phyloP scores from a whole-genome alignment of 768 basidiomycete genomes.

The Mycena haematopus region DNA sequence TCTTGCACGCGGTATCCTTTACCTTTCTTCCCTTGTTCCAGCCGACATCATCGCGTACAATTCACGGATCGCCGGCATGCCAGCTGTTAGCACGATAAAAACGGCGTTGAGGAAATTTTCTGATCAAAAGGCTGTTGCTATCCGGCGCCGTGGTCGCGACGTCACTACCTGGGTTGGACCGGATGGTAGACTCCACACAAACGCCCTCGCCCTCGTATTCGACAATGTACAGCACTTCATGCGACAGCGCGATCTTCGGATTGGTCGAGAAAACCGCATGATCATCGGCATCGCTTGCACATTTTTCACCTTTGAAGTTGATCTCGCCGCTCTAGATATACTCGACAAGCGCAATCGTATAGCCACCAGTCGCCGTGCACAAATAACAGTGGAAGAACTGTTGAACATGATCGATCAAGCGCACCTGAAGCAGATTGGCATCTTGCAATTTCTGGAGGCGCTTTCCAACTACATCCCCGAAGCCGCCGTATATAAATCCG shows the following conservation, averaged over 20 bases:
- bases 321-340: conserved; percentile 36
- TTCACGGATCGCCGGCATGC: too few relatives aligned
- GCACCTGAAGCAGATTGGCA: conserved; percentile 35
- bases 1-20: not conserved
- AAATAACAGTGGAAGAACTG: conserved; percentile 34
- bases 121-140: too few relatives aligned
- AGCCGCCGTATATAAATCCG: conserved; percentile 27
- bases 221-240: not conserved
- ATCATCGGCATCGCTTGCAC: not conserved
- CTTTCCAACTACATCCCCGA: conserved; percentile 36
- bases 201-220: not conserved
- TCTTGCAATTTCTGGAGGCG: conserved; percentile 38
- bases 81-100: too few relatives aligned
- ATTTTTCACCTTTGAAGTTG: not conserved
- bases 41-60: too few relatives aligned
- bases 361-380: conserved; percentile 11
- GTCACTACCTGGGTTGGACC: not conserved
- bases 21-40: not conserved
- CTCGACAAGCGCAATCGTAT: conserved; percentile 27
- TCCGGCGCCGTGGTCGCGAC: too few relatives aligned
- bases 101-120: too few relatives aligned
- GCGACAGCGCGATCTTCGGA: not conserved
- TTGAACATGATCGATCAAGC: conserved; percentile 32
- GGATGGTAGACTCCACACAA: not conserved
- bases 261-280: not conserved